phyloP scores from a whole-genome alignment of 2,329 filamentous ascomycete genomes.

The Corynespora cassiicola region DNA sequence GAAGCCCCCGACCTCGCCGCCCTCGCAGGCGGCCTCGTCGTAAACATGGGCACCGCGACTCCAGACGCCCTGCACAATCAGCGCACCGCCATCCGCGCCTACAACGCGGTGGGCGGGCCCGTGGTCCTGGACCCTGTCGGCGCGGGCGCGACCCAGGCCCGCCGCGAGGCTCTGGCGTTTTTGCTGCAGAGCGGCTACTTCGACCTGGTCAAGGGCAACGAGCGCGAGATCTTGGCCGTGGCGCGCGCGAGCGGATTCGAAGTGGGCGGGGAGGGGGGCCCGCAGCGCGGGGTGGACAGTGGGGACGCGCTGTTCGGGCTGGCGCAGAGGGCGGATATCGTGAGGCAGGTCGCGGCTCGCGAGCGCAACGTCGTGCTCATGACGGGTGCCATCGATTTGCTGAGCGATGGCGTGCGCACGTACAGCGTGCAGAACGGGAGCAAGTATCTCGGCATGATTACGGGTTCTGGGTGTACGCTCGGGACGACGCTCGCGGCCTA shows the following conservation, averaged over 20 bases:
- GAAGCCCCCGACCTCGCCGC: conserved; percentile 83
- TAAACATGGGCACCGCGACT: conserved; percentile 95
- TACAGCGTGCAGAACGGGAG: conserved; percentile 80
- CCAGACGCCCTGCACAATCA: conserved; percentile 76
- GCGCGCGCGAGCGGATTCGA: conserved; percentile 58
- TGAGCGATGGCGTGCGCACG: conserved; percentile 76
- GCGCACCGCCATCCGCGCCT: conserved; percentile 75
- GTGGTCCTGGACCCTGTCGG: conserved; percentile 91
- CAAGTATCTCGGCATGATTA: conserved; percentile 71
- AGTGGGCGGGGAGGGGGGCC: conserved; percentile 42
- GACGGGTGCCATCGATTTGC: conserved; percentile 78
- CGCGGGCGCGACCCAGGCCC: conserved; percentile 79
- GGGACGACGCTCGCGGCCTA: conserved; percentile 82
- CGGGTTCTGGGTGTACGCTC: conserved; percentile 80
- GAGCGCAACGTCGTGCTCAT: conserved; percentile 79
- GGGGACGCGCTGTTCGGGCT: conserved; percentile 61
- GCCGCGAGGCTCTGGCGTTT: conserved; percentile 72
- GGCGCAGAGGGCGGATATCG: conserved; percentile 67
- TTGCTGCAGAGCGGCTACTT: conserved; percentile 79
- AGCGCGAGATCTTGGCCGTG: conserved; percentile 81
- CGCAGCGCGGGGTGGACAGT: conserved; percentile 87
- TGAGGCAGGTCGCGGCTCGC: conserved; percentile 69
- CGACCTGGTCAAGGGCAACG: conserved; percentile 92
- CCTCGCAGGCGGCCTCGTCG: conserved; percentile 78
- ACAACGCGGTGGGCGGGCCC: conserved; percentile 78